Conservation (phyloP, 768 basidiomycete genomes). For the Strobilomyces dryophilus region DNA sequence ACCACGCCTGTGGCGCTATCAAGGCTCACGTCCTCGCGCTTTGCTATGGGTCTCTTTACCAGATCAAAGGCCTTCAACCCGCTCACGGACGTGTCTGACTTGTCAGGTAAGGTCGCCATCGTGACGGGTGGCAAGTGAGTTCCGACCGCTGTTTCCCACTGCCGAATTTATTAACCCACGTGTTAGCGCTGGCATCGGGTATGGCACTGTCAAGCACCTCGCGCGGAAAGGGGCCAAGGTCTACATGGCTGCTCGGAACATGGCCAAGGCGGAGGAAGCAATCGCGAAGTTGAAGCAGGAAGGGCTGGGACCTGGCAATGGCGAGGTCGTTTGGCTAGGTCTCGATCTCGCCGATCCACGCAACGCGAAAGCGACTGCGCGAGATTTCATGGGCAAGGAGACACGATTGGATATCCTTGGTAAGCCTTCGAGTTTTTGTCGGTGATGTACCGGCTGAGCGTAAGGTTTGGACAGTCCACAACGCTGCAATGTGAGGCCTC, state of each 20-base stretch:
- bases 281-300: constrained; percentile 43
- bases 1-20: too few relatives aligned
- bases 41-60: constrained; percentile 17
- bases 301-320: constrained; percentile 41
- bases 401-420: constrained; percentile 51
- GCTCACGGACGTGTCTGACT: constrained; percentile 33
- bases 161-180: not conserved
- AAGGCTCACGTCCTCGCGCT: too few relatives aligned
- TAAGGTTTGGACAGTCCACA: constrained; percentile 42
- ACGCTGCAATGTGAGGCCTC: constrained; percentile 44
- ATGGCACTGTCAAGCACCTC: constrained; percentile 48
- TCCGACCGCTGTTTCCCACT: too few relatives aligned
- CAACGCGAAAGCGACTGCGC: constrained; percentile 44
- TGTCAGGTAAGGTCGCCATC: constrained; percentile 40
- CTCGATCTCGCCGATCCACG: constrained; percentile 50
- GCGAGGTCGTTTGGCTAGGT: constrained; percentile 45
- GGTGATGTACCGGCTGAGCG: not conserved
- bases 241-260: constrained; percentile 52
- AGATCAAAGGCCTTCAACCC: constrained; percentile 30
- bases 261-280: constrained; percentile 42
- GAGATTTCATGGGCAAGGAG: constrained; percentile 48
- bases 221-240: constrained; percentile 54
- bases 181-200: constrained; percentile 46
- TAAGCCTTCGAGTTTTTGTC: constrained; percentile 21
- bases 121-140: constrained; percentile 57